Percentiles rank a stretch among this genome's conserved stretches.
These are phyloP conservation scores for Dendrocalamus sinicus DNA, from an alignment of 176 grass and related monocot genomes.

Conservation along the genomic window DNA sequence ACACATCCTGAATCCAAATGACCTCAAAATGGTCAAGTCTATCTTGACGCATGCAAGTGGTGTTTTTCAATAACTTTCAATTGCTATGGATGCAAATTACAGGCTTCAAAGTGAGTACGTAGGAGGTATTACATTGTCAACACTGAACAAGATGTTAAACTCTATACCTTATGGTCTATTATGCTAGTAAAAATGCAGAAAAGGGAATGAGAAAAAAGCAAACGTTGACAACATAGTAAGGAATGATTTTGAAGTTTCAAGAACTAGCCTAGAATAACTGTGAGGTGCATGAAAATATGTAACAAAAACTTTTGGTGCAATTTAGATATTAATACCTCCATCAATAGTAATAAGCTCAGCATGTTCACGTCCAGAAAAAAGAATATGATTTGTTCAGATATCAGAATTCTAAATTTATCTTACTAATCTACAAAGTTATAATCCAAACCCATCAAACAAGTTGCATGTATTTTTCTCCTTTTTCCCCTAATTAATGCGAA, in stretches of 20 bases:
- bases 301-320: neutral
- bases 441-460: neutral
- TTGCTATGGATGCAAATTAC: neutral
- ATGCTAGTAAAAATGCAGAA: neutral
- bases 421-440: neutral
- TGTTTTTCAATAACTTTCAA: too few species aligned
- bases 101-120: neutral
- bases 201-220: neutral
- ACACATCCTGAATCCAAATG: too few species aligned
- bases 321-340: neutral
- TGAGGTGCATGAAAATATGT: neutral
- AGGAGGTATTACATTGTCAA: neutral
- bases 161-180: neutral
- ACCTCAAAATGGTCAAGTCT: too few species aligned
- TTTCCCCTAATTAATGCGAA: neutral
- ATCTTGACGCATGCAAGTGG: too few species aligned
- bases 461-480: neutral
- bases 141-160: neutral
- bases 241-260: neutral
- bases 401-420: conserved; percentile 5
- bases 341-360: neutral
- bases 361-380: conserved; percentile 2
- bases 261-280: neutral
- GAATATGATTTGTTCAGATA: neutral
- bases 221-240: neutral